Evolutionary conservation across 2,329 filamentous ascomycete species (phyloP), one percentile per base, ranked within the genome.

Genomic region (Periconia digitata): DNA sequence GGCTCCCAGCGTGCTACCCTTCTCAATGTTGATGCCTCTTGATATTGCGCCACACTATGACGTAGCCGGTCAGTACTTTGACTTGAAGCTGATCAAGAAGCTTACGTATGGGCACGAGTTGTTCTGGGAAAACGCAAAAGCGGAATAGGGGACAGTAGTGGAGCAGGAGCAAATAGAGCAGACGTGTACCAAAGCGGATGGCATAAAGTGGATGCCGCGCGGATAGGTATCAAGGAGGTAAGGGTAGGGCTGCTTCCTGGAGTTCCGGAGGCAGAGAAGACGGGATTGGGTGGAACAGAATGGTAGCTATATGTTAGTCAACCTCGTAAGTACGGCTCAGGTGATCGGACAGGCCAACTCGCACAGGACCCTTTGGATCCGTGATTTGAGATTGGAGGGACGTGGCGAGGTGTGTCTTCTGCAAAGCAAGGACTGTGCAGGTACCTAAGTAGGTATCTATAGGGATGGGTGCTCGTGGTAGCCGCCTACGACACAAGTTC

Each of bases 91-190:
- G 44, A 49, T 39, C n/a, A 42, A 48, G 41, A 49, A 53, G 57
- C 75, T 73, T 77, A 78, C 76, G 60, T 77, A 69, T 44, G 63
- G 72, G 66, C 74, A 78, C 50, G 64, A 62, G 39, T 75, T 69
- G 46, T 74, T 71, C 53, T 74, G 62, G 21, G 70, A 74, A 61
- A 76, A 77, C 38, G 75, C 70, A 37, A 67, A 66, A 38, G 70
- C 62, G 48, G 72, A 71, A 56, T 72, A 75, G 24, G 69, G 58
- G 22, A 76, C 64, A 41, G 73, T 63, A 29, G 72, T 71, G 50
- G 68, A 69, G 53, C 68, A 69, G 47, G 60, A 64, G 61, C 71
- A 73, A 38, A 46, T 43, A 43, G 58, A 51, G 63, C 71, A 74
- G 54, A 69, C 62, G 59, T 73, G 70, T 23, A 64, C 55, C 44